Evolutionary conservation across 2,329 filamentous ascomycete genomes (phyloP), one percentile per base, ranked within the genome.

Genomic region (Xenosphaeropsis pyriputrescens): DNA sequence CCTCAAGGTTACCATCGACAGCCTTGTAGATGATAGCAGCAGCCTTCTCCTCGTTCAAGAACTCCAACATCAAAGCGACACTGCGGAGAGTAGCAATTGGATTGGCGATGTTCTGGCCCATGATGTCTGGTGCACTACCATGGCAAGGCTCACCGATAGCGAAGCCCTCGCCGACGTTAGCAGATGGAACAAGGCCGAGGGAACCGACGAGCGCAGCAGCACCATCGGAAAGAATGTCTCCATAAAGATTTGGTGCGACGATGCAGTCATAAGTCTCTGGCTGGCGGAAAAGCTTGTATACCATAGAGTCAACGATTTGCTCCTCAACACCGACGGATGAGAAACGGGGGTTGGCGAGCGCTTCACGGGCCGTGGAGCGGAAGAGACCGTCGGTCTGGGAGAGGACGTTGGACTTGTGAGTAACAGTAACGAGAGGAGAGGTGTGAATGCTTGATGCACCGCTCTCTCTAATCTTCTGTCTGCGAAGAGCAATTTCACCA

Each of bases 251-350:
- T 37, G 89, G 91, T 7, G 89, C 91, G 34, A 98, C 91, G 50
- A 98, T 93, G 48, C 96, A 89, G 59, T 98, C 91, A 75, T 96
- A 98, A 55, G 80, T 81, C 54, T 80, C 72, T 32, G 91, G 91
- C 63, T 96, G 85, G 44, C 89, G 85, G 77, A 96, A 96, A 40
- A 98, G 81, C 70, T 96, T 96, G 75, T 96, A 96, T 41, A 96
- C 86, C 91, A 98, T 98, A 44, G 81, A 89, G 64, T 98, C 91
- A 45, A 98, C 89, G 50, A 98, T 98, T 67, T 98, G 91, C 70
- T 96, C 91, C 62, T 96, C 91, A 39, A 95, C 69, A 32, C 64
- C 63, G 38, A 93, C 65, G 36, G 60, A 61, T 43, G 62, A 60
- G 65, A 84, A 95, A 47, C 65, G 69, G 11, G 70, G 49, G 37